phyloP scores from a whole-genome alignment of 352 stramenopile genomes.

The Phytophthora chlamydospora region DNA sequence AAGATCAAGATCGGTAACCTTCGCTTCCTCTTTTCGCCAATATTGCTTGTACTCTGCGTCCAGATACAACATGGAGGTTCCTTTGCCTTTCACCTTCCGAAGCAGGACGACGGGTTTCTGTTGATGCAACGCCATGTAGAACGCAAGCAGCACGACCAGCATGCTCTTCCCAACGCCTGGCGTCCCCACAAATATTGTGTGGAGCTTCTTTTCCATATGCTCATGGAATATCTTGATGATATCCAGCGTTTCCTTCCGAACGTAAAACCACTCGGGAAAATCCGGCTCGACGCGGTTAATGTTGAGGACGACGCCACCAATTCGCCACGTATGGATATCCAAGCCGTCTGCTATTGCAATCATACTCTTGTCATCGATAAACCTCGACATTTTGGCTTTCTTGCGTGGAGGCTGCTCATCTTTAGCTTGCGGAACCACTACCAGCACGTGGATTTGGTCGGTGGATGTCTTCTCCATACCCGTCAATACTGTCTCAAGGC shows the following conservation, averaged over 20 bases:
- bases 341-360: conserved; percentile 13
- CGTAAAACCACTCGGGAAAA: conserved; percentile 42
- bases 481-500: not conserved
- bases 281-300: conserved; percentile 34
- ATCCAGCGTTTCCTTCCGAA: conserved; percentile 35
- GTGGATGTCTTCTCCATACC: not conserved
- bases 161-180: conserved; percentile 40
- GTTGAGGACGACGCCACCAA: conserved; percentile 30
- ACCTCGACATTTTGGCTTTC: conserved; percentile 26
- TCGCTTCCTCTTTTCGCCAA: conserved; percentile 28
- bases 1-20: conserved; percentile 24
- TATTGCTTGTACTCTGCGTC: conserved; percentile 27
- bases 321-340: conserved; percentile 25
- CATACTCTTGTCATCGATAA: conserved; percentile 16
- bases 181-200: conserved; percentile 32
- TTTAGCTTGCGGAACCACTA: not conserved
- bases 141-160: conserved; percentile 38
- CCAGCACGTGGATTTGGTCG: conserved; percentile 1
- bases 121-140: conserved; percentile 35
- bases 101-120: conserved; percentile 40
- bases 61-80: conserved; percentile 35
- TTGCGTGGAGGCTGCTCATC: conserved; percentile 20
- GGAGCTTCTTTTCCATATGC: conserved; percentile 18
- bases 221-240: conserved; percentile 37
- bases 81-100: conserved; percentile 28